Evolutionary conservation across 352 stramenopile species (phyloP), one percentile per base, ranked within the genome.

Genomic region (Globisporangium cederbergense): DNA sequence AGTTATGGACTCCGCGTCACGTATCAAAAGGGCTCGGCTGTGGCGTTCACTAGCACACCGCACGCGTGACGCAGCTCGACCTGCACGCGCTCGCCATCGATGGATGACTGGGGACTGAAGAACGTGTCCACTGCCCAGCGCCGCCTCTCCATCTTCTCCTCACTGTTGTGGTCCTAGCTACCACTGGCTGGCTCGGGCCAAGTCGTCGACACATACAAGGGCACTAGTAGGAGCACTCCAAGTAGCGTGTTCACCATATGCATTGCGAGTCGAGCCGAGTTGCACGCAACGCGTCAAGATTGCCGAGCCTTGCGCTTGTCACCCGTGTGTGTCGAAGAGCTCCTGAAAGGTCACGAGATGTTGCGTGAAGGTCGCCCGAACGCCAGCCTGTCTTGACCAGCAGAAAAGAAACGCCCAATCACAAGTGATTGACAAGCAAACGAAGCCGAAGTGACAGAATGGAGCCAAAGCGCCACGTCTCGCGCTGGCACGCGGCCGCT

Each of bases 401-500:
- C 55, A 45, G 38, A 58, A 58, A 14, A 45, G 25, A 61, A 32
- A 10, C 14, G 4, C 9, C 16, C 53, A 60, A 13, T 20, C 16
- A 16, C 5, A 25, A 30, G 36, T 30, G 34, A 60, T 40, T 51
- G 40, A 38, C 42, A 53, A 38, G 40, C 54, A 36, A 49, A 18
- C 56, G 20, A 36, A 49, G 5, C 56, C 32, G 28, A 40, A 42
- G 8, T 38, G 20, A 32, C 9, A 55, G 25, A 47, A 55, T 53
- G 40, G 72, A 70, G 56, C 51, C 68, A 1, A 63, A 76, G 56
- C 66, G 67, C 36, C 73, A 79, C 43, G 47, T 79, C 66, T 79
- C 73, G 34, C 66, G 73, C 43, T 79, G 73, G 73, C 73, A 54
- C 28, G 43, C 28, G 28, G 52, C 36, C 9, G 14, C 58, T 0